These are phyloP conservation scores for Pyrenophora tritici-repentis DNA, from an alignment of 2,329 filamentous ascomycete genomes.

Conservation along the genomic window DNA sequence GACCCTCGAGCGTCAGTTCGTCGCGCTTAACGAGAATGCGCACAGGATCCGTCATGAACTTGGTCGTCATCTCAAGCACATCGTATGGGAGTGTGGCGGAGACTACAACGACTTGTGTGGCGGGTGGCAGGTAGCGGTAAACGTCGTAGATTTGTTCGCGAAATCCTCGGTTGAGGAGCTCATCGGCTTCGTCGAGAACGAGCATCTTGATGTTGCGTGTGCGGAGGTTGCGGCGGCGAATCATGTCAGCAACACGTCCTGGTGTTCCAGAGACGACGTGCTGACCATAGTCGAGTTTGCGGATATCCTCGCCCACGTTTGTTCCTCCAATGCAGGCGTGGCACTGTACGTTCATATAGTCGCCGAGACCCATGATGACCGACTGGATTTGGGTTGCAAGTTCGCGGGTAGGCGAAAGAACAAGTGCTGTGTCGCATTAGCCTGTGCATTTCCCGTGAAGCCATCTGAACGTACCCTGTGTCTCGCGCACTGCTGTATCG, in stretches of 20 bases:
- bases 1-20: slow-evolving; percentile 98
- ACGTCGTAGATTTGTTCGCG: slow-evolving; percentile 99
- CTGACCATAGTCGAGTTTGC: slow-evolving; percentile 91
- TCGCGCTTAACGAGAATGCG: slow-evolving; percentile 99
- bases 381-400: slow-evolving; percentile 98
- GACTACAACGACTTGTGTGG: slow-evolving; percentile 96
- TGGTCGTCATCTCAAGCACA: slow-evolving; percentile 98
- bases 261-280: slow-evolving; percentile 98
- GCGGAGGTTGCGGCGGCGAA: slow-evolving; percentile 94
- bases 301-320: slow-evolving; percentile 98
- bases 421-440: slow-evolving; percentile 65
- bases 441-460: neutral
- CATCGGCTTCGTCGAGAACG: slow-evolving; percentile 98
- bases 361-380: slow-evolving; percentile 98
- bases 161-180: slow-evolving; percentile 99
- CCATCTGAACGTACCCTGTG: slow-evolving; percentile 62
- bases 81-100: slow-evolving; percentile 99
- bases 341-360: slow-evolving; percentile 99
- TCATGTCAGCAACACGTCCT: slow-evolving; percentile 99
- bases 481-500: slow-evolving; percentile 89
- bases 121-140: slow-evolving; percentile 97
- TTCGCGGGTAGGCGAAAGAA: slow-evolving; percentile 94
- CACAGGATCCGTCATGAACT: slow-evolving; percentile 99
- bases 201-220: slow-evolving; percentile 99
- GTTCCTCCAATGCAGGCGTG: slow-evolving; percentile 99